Conservation (phyloP, 352 stramenopile species). For the Phytopythium cucurbitacearum region DNA sequence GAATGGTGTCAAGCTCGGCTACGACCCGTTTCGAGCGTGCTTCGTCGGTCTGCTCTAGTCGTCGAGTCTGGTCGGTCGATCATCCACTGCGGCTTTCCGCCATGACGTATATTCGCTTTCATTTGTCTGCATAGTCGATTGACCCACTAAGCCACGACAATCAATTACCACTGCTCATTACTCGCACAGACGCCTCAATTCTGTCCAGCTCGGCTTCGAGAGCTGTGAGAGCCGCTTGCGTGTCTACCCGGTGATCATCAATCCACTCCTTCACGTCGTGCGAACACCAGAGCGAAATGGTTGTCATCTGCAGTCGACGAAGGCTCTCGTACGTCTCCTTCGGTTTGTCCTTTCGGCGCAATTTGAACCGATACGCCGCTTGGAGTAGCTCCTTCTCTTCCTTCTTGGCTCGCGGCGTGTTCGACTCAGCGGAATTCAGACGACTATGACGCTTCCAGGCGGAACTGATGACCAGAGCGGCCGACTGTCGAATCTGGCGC, state of each 20-base stretch:
- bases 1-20: constrained; percentile 1
- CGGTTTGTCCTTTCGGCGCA: constrained; percentile 7
- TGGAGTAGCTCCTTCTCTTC: too few species aligned
- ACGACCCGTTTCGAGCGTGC: constrained; percentile 4
- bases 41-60: constrained; percentile 4
- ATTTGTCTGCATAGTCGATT: not conserved
- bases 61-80: too few species aligned
- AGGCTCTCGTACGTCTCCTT: constrained; percentile 8
- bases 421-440: not conserved
- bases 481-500: constrained; percentile 19
- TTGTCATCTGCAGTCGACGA: constrained; percentile 1
- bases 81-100: too few species aligned
- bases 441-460: constrained; percentile 26
- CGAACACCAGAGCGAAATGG: not conserved
- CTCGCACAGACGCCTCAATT: not conserved
- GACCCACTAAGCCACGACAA: not conserved
- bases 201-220: constrained; percentile 2
- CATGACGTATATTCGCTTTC: not conserved
- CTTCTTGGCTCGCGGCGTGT: not conserved
- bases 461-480: constrained; percentile 27
- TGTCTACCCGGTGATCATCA: not conserved
- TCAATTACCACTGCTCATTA: not conserved
- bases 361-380: constrained; percentile 2
- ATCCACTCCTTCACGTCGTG: constrained; percentile 2
- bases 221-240: not conserved